Conservation (phyloP, 2,329 filamentous ascomycete genomes). For the Penicillium sp. region DNA sequence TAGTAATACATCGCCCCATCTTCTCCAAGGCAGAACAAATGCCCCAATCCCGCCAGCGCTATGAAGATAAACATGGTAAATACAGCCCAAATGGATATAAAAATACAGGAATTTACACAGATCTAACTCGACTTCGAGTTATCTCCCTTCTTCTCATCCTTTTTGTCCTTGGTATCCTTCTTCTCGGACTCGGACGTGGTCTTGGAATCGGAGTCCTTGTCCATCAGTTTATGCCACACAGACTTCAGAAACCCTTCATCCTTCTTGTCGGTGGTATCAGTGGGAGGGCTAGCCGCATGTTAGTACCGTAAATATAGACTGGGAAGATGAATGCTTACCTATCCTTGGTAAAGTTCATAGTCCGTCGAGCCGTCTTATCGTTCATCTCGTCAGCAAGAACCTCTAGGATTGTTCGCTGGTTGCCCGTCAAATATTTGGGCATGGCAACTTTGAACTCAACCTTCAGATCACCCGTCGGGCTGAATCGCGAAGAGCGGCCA, state of each 20-base stretch:
- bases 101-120: constrained; percentile 25
- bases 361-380: constrained; percentile 84
- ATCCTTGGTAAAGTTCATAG: constrained; percentile 75
- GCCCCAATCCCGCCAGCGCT: constrained; percentile 39
- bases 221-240: constrained; percentile 90
- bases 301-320: neutral
- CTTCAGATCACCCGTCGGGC: constrained; percentile 73
- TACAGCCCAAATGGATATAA: constrained; percentile 28
- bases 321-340: constrained; percentile 46
- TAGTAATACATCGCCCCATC: constrained; percentile 23
- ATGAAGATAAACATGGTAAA: constrained; percentile 31
- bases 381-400: constrained; percentile 96
- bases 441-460: constrained; percentile 95
- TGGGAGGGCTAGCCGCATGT: constrained; percentile 18
- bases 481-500: constrained; percentile 52
- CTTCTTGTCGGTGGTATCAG: constrained; percentile 47
- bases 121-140: constrained; percentile 40
- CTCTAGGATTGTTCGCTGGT: constrained; percentile 89
- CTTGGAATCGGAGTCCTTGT: constrained; percentile 40
- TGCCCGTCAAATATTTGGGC: constrained; percentile 89
- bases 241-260: constrained; percentile 90
- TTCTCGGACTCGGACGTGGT: constrained; percentile 24
- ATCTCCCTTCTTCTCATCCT: neutral
- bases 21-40: constrained; percentile 18
- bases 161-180: constrained; percentile 20